Conservation (phyloP, 1,284 basidiomycete genomes). For the Puccinia novopanici region DNA sequence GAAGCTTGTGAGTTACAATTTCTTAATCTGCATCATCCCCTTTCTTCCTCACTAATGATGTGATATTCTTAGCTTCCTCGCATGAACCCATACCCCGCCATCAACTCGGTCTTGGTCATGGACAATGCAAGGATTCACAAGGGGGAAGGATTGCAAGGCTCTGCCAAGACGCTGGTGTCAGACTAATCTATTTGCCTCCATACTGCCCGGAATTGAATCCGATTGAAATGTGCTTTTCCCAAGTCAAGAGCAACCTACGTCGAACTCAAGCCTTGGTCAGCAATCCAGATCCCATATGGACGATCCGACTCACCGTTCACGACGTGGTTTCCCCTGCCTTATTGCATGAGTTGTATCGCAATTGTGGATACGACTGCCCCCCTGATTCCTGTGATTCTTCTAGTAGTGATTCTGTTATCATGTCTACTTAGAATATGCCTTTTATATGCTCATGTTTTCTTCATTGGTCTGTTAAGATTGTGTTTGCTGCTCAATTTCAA, state of each 20-base stretch:
- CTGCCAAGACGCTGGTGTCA: neutral
- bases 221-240: neutral
- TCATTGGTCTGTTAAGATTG: too few relatives aligned
- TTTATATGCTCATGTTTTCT: too few relatives aligned
- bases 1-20: neutral
- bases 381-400: too few relatives aligned
- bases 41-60: neutral
- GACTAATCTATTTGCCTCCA: neutral
- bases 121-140: neutral
- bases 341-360: neutral
- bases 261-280: slow-evolving; percentile 2
- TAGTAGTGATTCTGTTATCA: too few relatives aligned
- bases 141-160: neutral
- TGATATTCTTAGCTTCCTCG: neutral
- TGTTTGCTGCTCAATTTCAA: too few relatives aligned
- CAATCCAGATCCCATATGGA: neutral
- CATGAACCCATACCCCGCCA: neutral
- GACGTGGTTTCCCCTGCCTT: neutral
- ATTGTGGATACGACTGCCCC: neutral
- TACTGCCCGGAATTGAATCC: slow-evolving; percentile 11
- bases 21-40: neutral
- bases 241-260: too few relatives aligned
- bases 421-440: too few relatives aligned
- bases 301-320: neutral
- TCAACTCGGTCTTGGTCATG: neutral